phyloP scores from a whole-genome alignment of 306 rosid genomes.

The Biancaea sappan region DNA sequence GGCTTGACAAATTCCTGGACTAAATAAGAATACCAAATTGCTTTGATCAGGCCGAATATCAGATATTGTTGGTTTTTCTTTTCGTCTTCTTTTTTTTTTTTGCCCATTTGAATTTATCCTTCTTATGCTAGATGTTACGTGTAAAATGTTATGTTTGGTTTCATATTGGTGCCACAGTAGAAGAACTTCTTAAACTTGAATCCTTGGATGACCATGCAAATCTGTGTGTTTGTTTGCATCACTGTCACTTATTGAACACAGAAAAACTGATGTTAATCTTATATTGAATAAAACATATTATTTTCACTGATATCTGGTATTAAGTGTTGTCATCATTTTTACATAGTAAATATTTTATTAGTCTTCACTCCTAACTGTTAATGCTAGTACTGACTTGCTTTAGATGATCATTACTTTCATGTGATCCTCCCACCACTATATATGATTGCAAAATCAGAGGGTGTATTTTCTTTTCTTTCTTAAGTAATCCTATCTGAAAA shows the following conservation, averaged over 20 bases:
- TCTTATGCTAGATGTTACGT: background rate
- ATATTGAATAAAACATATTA: background rate
- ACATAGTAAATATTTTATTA: background rate
- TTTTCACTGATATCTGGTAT: background rate
- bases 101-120: background rate
- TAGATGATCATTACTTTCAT: slow-evolving; percentile 4
- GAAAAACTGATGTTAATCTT: background rate
- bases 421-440: slow-evolving; percentile 3
- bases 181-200: background rate
- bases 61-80: no score
- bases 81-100: background rate
- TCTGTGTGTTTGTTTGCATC: background rate
- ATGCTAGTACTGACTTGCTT: background rate
- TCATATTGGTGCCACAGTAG: background rate
- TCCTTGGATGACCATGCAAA: background rate
- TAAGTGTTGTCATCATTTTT: background rate
- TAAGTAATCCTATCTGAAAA: slow-evolving; percentile 18
- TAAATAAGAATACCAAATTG: background rate
- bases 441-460: slow-evolving; percentile 10
- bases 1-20: slow-evolving; percentile 20
- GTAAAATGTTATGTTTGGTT: background rate
- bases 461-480: slow-evolving; percentile 13
- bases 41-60: background rate
- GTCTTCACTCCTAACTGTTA: slow-evolving; percentile 14
- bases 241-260: background rate